Evolutionary conservation across 768 basidiomycete genomes (phyloP), one percentile per base, ranked within the genome.

Genomic region (Mycena pura): DNA sequence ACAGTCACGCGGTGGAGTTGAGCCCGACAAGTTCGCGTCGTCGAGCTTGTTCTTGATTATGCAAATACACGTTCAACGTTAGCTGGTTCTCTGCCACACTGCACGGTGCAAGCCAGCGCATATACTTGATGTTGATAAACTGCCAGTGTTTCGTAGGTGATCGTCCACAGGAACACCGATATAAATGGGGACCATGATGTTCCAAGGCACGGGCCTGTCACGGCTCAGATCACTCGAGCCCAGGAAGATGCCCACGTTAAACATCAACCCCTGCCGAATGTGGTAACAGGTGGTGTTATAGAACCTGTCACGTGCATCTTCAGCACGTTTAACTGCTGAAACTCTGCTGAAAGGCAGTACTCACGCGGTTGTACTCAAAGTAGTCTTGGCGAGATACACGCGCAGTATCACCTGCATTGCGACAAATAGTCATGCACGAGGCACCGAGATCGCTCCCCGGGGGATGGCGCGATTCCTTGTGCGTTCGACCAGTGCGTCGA

Each of bases 1-100:
- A 85, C 29, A 84, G 77, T 25, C 86, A 72, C 0, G 87, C 86
- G 51, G 82, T 84, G n/a, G 86, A 87, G 70, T 83, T 79, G 55
- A 89, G 77, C 29, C 84, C 84, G n/a, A 80, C 83, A n/a, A n/a
- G 38, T 77, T 73, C 24, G 79, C 65, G 69, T 88, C 86, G 71
- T 88, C 87, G 1, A 21, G n/a, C 21, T 34, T 59, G 32, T 59
- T 49, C 57, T 59, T 28, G 21, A 34, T n/a, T n/a, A n/a, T n/a
- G n/a, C n/a, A n/a, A n/a, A n/a, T n/a, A n/a, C n/a, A 40, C n/a
- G n/a, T n/a, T 29, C 1, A 6, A 44, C n/a, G n/a, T n/a, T 25
- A 8, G 28, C 56, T 9, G 43, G 21, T 39, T 39, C 10, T 6
- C 5, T 6, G 38, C n/a, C 4, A 22, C 28, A 13, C 7, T 14